A percentile compares a stretch with the other conserved stretches of the same genome.
phyloP scores from a whole-genome alignment of 169 alveolate species.

The Prorocentrum cordatum region DNA sequence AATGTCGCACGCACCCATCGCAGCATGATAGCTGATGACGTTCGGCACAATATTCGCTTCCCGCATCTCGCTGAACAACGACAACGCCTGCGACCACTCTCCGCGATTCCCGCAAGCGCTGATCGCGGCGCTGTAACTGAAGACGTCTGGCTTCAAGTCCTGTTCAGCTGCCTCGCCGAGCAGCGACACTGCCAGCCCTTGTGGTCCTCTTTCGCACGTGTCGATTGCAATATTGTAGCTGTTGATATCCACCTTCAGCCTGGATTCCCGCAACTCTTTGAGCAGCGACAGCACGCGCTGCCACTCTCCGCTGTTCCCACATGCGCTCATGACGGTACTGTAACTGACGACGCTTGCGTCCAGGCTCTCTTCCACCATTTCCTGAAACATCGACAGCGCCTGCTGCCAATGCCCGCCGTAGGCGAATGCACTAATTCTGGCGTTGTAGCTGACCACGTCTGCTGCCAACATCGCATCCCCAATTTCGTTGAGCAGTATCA shows the following conservation, averaged over 20 bases:
- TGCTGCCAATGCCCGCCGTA: background rate
- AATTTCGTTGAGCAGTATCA: background rate
- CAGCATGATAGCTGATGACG: conserved; percentile 7
- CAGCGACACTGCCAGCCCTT: too few relatives aligned
- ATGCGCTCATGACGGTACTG: background rate
- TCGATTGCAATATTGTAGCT: background rate
- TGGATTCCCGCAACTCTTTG: background rate
- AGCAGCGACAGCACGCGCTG: background rate
- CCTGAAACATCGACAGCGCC: background rate
- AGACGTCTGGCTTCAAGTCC: background rate
- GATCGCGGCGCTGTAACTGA: conserved; percentile 11
- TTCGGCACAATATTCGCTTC: background rate
- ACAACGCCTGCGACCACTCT: background rate
- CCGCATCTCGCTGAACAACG: background rate
- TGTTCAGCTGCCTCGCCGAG: too few relatives aligned
- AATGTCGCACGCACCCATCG: background rate
- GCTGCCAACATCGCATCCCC: background rate
- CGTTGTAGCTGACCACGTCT: background rate
- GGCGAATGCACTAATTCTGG: background rate
- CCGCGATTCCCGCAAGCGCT: background rate
- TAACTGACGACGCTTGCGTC: background rate
- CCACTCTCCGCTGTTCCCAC: background rate
- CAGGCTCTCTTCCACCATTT: background rate
- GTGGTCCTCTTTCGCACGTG: too few relatives aligned
- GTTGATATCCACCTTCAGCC: background rate